phyloP scores from a whole-genome alignment of 2,329 filamentous ascomycete genomes.

The Paraphoma chrysanthemicola region DNA sequence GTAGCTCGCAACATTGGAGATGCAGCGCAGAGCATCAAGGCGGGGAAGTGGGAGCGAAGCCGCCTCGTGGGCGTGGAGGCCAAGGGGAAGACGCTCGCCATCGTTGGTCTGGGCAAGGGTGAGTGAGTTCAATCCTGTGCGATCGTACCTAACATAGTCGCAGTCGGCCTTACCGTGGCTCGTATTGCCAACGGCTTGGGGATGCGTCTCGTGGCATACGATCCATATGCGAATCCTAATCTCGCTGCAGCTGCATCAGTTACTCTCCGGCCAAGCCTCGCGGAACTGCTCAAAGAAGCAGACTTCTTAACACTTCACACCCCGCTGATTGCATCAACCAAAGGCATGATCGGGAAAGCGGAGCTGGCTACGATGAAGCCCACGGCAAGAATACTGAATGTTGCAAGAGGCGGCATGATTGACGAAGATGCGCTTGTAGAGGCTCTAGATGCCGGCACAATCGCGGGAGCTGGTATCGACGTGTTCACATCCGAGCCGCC shows the following conservation, averaged over 20 bases:
- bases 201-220: conserved; percentile 77
- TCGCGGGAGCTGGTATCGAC: conserved; percentile 79
- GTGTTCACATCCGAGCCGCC: conserved; percentile 81
- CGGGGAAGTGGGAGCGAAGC: conserved; percentile 77
- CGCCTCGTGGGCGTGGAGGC: conserved; percentile 79
- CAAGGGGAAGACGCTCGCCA: conserved; percentile 76
- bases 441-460: conserved; percentile 72
- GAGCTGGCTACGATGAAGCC: conserved; percentile 76
- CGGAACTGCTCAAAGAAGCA: conserved; percentile 68
- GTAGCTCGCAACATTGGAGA: conserved; percentile 76
- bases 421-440: conserved; percentile 76
- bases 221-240: conserved; percentile 79
- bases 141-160: conserved; percentile 15
- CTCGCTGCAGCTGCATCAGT: conserved; percentile 74
- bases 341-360: conserved; percentile 72
- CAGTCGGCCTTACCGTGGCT: conserved; percentile 78
- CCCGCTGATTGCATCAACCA: conserved; percentile 77
- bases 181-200: conserved; percentile 79
- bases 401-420: conserved; percentile 80
- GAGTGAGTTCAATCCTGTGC: conserved; percentile 2
- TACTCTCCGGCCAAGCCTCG: conserved; percentile 63
- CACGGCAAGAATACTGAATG: conserved; percentile 77
- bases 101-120: conserved; percentile 83
- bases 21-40: conserved; percentile 72
- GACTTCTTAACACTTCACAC: conserved; percentile 86